Conservation (phyloP, 1,139 yeast species). For the Kluyveromyces marxianus region DNA sequence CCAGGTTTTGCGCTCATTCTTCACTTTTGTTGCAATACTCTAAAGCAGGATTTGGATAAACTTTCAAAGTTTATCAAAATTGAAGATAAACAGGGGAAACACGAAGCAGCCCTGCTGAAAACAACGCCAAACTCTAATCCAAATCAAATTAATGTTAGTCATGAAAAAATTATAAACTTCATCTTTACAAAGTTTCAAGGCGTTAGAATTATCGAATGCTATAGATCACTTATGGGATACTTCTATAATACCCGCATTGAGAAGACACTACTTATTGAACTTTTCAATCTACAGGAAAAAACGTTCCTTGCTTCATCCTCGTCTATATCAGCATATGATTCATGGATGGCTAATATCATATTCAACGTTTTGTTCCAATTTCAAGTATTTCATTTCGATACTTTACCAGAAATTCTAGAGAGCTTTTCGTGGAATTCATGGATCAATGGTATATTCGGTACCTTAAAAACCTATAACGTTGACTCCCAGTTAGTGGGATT, state of each 20-base stretch:
- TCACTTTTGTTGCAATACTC: conserved; percentile 12
- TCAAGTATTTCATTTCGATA: conserved; percentile 17
- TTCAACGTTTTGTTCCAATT: conserved; percentile 24
- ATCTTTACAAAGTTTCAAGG: conserved; percentile 21
- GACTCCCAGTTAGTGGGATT: conserved; percentile 24
- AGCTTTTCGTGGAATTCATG: conserved; percentile 22
- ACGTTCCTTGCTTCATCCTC: conserved; percentile 14
- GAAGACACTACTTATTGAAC: conserved; percentile 1
- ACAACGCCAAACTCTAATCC: conserved; percentile 5
- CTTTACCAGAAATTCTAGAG: conserved; percentile 11
- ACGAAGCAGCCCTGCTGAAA: conserved; percentile 6
- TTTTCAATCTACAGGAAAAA: conserved; percentile 7
- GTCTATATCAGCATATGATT: conserved; percentile 27
- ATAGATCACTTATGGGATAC: conserved; percentile 17
- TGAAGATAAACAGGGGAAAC: conserved; percentile 9
- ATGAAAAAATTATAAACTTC: conserved; percentile 17
- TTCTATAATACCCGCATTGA: conserved; percentile 7
- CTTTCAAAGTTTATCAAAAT: conserved; percentile 15
- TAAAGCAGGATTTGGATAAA: conserved; percentile 17
- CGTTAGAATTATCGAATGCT: conserved; percentile 23
- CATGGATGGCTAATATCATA: conserved; percentile 20
- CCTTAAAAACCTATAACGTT: conserved; percentile 22
- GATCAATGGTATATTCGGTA: conserved; percentile 18
- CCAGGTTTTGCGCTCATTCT: conserved; percentile 19
- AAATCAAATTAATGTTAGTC: conserved; percentile 6